A percentile compares a stretch with the other conserved stretches of the same genome.
Conservation (phyloP, 768 basidiomycete species). For the Mrakia frigida region DNA sequence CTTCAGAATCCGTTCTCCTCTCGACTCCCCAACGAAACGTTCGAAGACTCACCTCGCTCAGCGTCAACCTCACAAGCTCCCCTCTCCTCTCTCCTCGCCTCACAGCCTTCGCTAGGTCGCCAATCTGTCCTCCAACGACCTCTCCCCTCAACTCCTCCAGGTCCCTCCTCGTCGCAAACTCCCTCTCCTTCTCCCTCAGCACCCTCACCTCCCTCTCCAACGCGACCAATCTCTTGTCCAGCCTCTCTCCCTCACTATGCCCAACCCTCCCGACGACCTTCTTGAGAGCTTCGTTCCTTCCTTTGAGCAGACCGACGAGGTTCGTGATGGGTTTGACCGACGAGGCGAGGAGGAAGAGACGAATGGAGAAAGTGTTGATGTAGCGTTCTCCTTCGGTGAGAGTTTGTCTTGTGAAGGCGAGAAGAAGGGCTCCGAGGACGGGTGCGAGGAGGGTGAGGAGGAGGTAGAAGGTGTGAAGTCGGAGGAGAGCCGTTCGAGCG, state of each 20-base stretch:
- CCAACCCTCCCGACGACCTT: constrained; percentile 37
- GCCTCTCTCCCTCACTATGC: constrained; percentile 34
- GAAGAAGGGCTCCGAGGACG: constrained; percentile 31
- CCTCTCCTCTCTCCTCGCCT: constrained; percentile 21
- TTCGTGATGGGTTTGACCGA: constrained; percentile 38
- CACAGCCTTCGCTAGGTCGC: constrained; percentile 14
- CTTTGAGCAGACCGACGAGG: constrained; percentile 34
- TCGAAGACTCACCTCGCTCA: constrained; percentile 18
- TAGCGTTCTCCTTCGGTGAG: constrained; percentile 35
- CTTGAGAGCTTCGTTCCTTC: constrained; percentile 35
- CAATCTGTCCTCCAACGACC: neutral
- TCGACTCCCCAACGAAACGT: neutral
- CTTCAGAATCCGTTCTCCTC: neutral
- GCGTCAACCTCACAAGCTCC: constrained; percentile 20
- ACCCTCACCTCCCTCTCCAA: constrained; percentile 34
- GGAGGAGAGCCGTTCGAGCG: constrained; percentile 33
- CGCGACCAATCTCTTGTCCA: constrained; percentile 31
- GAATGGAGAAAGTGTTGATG: constrained; percentile 38
- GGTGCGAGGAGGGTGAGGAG: constrained; percentile 36
- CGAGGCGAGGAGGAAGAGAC: constrained; percentile 37
- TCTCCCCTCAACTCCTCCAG: constrained; percentile 19
- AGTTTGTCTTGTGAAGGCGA: constrained; percentile 31
- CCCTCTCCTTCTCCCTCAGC: constrained; percentile 11
- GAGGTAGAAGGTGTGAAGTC: constrained; percentile 36
- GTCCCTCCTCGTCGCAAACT: constrained; percentile 18